These are phyloP conservation scores for Pythium folliculosum DNA, from an alignment of 352 stramenopile genomes.

Conservation along the genomic window DNA sequence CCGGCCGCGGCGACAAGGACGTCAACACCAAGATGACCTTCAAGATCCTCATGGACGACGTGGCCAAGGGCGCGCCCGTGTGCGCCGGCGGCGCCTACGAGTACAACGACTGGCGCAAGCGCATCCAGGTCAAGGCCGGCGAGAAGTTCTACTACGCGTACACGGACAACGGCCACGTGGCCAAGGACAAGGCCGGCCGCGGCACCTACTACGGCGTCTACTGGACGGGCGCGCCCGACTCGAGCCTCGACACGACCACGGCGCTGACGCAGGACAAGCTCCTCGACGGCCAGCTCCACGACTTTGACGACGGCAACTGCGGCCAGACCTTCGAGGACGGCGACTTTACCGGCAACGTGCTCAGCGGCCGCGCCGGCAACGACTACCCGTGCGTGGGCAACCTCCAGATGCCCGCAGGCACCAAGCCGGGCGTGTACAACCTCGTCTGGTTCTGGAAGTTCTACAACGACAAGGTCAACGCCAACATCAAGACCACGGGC, in stretches of 20 bases:
- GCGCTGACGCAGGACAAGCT: constrained; percentile 57
- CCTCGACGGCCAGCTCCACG: constrained; percentile 61
- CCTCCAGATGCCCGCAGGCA: constrained; percentile 44
- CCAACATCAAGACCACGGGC: constrained; percentile 43
- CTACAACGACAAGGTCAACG: constrained; percentile 59
- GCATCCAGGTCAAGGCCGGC: constrained; percentile 42
- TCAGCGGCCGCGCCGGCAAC: constrained; percentile 45
- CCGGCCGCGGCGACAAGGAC: constrained; percentile 43
- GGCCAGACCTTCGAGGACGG: constrained; percentile 48
- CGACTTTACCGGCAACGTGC: constrained; percentile 40
- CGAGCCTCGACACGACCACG: constrained; percentile 44
- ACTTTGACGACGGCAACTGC: constrained; percentile 73
- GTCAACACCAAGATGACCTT: constrained; percentile 43
- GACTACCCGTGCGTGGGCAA: constrained; percentile 58
- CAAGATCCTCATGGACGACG: constrained; percentile 61
- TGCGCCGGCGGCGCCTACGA: constrained; percentile 38
- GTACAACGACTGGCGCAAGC: constrained; percentile 44
- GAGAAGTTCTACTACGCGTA: constrained; percentile 63
- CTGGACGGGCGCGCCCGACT: constrained; percentile 47
- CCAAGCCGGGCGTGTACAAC: constrained; percentile 52
- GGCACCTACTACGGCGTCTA: constrained; percentile 66
- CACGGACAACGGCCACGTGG: constrained; percentile 62
- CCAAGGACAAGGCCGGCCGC: constrained; percentile 57
- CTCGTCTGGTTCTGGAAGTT: constrained; percentile 79
- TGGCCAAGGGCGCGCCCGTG: constrained; percentile 32